Base-by-base conservation (phyloP, 306 rosid genomes). In the Prunus padus region DNA sequence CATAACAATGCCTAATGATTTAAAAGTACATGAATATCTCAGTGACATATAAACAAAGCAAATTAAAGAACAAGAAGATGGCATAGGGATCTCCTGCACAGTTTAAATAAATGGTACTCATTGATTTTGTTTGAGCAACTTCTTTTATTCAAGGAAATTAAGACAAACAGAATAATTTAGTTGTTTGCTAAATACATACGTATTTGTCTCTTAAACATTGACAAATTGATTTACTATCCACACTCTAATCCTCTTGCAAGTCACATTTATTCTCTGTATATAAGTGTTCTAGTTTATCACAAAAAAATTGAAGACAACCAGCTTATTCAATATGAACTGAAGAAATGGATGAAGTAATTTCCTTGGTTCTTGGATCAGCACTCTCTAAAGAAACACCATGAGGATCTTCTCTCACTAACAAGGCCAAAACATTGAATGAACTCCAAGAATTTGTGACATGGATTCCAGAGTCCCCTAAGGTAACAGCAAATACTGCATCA, bases 371-470 rank as follows among this genome's bases (percentile, higher is more conserved):
- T 7, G 99, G 99, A 69, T 92, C 99, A 11, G 88, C 84, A 52
- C 20, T 82, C 83, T 90, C 99, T 79, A 95, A 82, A 64, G 92
- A 84, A 85, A 92, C 91, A 2, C 98, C 99, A 44, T 75, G 87
- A 33, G 99, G 97, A 79, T 95, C 97, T 90, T 95, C 99, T 83
- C 89, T 89, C 80, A 95, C 99, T 79, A 95, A 84, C 88, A 95
- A 84, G 78, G 93, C 89, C 78, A 95, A 90, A 76, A 89, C 92
- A 79, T 92, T 84, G 49, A 68, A 69, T 37, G 82, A 77, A 75
- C 86, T 79, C 87, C 98, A 94, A 52, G 83, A 77, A 81, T 90
- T 82, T 11, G 82, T 71, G 77, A 92, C 89, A 50, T 81, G 83
- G 74, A 75, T 79, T 83, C 85, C 72, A 30, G 96, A 82, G 81